A percentile compares a stretch with the other conserved stretches of the same genome.
phyloP scores from a whole-genome alignment of 139 green algal species.

The Yamagishiella unicocca region DNA sequence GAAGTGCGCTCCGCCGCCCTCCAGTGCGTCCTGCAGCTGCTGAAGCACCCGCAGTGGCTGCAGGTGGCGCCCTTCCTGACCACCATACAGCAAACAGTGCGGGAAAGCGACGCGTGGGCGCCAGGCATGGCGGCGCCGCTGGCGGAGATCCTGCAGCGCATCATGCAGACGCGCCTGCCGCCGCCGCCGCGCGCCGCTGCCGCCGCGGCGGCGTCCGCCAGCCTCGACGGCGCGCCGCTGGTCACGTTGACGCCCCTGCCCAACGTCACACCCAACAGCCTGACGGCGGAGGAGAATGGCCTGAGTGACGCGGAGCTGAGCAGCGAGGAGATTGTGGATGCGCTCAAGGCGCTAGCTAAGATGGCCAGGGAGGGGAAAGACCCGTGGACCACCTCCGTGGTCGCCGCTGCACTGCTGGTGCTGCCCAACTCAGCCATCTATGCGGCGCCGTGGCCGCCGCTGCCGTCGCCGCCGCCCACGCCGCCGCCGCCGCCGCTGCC shows the following conservation, averaged over 20 bases:
- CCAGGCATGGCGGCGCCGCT: constrained; percentile 4
- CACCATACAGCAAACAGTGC: not conserved
- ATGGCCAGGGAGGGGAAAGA: not conserved
- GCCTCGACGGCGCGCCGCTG: not conserved
- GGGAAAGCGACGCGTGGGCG: not conserved
- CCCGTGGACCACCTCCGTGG: not conserved
- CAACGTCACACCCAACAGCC: constrained; percentile 4
- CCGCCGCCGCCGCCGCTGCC: constrained; percentile 60
- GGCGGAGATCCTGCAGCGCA: not conserved
- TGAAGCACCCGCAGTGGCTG: constrained; percentile 19
- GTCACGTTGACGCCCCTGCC: not conserved
- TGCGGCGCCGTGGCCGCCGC: constrained; percentile 49
- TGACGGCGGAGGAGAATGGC: not conserved
- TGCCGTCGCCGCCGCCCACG: constrained; percentile 60
- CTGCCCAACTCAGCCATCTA: constrained; percentile 46
- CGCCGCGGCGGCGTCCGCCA: not conserved
- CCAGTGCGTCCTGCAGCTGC: constrained; percentile 47
- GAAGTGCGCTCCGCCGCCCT: constrained; percentile 43
- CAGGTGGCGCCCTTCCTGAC: not conserved
- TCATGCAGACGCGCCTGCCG: not conserved
- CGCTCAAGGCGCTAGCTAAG: constrained; percentile 26
- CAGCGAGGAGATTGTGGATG: not conserved
- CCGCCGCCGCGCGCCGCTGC: not conserved
- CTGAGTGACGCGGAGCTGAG: constrained; percentile 1
- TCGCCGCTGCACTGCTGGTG: constrained; percentile 45